Evolutionary conservation across 2,329 filamentous ascomycete species (phyloP).

Genomic region (Fusarium sulawesiense): DNA sequence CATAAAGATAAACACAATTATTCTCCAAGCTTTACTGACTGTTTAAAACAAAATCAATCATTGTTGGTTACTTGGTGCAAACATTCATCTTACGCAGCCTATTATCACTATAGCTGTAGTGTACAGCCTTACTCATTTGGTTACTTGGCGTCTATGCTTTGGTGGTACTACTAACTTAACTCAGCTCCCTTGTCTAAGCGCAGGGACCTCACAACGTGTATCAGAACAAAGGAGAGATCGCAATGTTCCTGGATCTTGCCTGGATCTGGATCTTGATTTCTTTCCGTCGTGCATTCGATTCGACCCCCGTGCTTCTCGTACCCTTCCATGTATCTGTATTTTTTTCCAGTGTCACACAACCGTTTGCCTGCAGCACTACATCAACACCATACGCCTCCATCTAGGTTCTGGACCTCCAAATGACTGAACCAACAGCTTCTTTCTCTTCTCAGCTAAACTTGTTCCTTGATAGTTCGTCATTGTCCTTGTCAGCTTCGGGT

Average conservation of each 20-base stretch:
- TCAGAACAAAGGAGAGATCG: constrained; percentile 10
- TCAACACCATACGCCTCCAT: constrained; percentile 18
- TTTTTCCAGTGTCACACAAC: constrained; percentile 20
- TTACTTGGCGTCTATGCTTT: background rate
- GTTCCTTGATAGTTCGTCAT: background rate
- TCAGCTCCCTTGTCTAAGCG: background rate
- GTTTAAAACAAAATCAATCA: background rate
- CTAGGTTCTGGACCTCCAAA: background rate
- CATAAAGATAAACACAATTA: background rate
- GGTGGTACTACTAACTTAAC: background rate
- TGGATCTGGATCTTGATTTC: constrained; percentile 1
- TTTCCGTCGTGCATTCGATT: constrained; percentile 2
- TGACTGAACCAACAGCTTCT: constrained; percentile 4
- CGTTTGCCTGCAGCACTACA: constrained; percentile 17
- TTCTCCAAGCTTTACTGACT: background rate
- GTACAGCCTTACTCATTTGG: background rate
- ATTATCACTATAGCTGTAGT: background rate
- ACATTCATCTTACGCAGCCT: background rate
- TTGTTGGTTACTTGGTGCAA: background rate
- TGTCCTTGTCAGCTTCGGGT: background rate
- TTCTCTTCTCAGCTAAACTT: background rate
- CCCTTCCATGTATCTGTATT: background rate
- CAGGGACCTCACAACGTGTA: background rate
- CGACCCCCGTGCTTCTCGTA: background rate
- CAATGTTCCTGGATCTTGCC: constrained; percentile 6